phyloP scores from a whole-genome alignment of 192 early-diverging fungal genomes.

The Linderina pennispora region DNA sequence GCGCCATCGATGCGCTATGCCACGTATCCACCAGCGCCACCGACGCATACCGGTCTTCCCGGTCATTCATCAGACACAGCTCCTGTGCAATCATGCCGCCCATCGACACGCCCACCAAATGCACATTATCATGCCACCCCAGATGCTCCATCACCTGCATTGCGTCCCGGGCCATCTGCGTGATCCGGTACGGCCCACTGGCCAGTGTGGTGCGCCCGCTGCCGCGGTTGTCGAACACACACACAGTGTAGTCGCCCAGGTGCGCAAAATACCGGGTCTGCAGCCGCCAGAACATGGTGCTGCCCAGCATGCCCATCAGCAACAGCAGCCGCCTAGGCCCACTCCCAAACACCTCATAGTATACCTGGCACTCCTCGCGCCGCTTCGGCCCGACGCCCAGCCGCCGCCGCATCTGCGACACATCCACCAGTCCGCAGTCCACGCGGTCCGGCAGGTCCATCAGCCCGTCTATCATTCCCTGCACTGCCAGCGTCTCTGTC shows the following conservation, averaged over 20 bases:
- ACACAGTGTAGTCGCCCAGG: slow-evolving; percentile 60
- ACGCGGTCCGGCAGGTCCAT: slow-evolving; percentile 20
- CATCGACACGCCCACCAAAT: slow-evolving; percentile 79
- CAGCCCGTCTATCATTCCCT: slow-evolving; percentile 9
- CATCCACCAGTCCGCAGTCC: slow-evolving; percentile 9
- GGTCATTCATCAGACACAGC: slow-evolving; percentile 40
- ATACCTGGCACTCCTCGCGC: slow-evolving; percentile 40
- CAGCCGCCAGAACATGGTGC: slow-evolving; percentile 41
- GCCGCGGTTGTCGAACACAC: slow-evolving; percentile 84
- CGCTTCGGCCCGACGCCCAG: slow-evolving; percentile 7
- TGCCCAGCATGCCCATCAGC: slow-evolving; percentile 59
- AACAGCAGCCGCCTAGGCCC: slow-evolving; percentile 65
- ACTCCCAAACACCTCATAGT: slow-evolving; percentile 73
- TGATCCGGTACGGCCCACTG: slow-evolving; percentile 46
- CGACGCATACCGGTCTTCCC: slow-evolving; percentile 9
- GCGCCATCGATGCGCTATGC: slow-evolving; percentile 33
- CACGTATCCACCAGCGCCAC: slow-evolving; percentile 38
- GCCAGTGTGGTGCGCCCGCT: slow-evolving; percentile 49
- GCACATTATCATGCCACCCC: slow-evolving; percentile 63
- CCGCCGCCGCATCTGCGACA: slow-evolving; percentile 4
- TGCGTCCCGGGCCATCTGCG: slow-evolving; percentile 76
- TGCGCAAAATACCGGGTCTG: slow-evolving; percentile 62
- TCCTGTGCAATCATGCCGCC: slow-evolving; percentile 85
- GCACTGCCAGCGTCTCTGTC: too few relatives aligned
- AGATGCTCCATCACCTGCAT: slow-evolving; percentile 61